A percentile compares a stretch with the other conserved stretches of the same genome.
Evolutionary conservation across 345 rosid genomes (phyloP).

Genomic region (Durio zibethinus): DNA sequence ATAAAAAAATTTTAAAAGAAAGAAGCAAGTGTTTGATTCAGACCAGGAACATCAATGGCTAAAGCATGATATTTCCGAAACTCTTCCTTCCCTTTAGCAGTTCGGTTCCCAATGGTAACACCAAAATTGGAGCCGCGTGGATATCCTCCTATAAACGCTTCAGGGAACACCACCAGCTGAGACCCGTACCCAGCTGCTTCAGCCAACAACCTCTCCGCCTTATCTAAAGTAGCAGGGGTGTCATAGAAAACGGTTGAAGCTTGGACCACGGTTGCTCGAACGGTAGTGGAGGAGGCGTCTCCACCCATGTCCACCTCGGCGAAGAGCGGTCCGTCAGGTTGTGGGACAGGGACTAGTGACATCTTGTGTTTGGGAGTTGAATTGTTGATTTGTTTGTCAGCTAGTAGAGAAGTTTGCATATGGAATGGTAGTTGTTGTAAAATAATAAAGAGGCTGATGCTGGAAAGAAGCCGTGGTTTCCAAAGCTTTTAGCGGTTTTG

Average conservation of each 20-base stretch:
- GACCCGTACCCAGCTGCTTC: conserved; percentile 85
- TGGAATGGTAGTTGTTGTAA: background rate
- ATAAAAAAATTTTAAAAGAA: no score
- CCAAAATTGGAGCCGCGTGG: conserved; percentile 90
- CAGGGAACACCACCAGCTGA: conserved; percentile 89
- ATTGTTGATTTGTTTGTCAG: background rate
- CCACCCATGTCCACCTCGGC: conserved; percentile 79
- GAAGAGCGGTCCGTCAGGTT: conserved; percentile 41
- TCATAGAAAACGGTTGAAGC: conserved; percentile 90
- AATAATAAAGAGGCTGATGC: background rate
- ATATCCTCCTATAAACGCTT: conserved; percentile 90
- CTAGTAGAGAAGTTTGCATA: background rate
- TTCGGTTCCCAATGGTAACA: conserved; percentile 61
- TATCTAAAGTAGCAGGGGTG: conserved; percentile 82
- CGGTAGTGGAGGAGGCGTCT: conserved; percentile 48
- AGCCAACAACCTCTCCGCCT: conserved; percentile 83
- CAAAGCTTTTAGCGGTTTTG: background rate
- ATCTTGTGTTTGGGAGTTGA: conserved; percentile 4
- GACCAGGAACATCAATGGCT: conserved; percentile 90
- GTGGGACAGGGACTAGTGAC: conserved; percentile 47
- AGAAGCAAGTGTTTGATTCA: background rate
- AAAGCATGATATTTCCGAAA: conserved; percentile 82
- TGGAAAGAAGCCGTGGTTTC: background rate
- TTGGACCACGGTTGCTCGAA: conserved; percentile 93
- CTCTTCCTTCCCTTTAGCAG: conserved; percentile 78